Conservation (phyloP, 2,329 filamentous ascomycete species). For the Pseudocercospora ulei region DNA sequence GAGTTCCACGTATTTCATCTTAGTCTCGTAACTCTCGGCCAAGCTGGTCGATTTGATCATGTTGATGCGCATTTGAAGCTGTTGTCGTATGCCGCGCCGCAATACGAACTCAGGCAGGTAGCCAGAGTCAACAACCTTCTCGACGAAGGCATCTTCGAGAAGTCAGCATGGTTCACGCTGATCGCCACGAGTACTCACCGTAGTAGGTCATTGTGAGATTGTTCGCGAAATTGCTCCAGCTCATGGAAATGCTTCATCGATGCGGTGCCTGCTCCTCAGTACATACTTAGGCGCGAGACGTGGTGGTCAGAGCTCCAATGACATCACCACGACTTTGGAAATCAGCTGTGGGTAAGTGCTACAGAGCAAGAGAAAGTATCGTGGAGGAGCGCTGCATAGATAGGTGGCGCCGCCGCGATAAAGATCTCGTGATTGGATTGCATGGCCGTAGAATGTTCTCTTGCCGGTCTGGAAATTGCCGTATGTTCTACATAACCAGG, state of each 20-base stretch:
- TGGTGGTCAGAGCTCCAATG: not conserved
- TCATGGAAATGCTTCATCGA: not conserved
- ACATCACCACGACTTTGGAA: constrained; percentile 1
- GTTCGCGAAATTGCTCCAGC: constrained; percentile 2
- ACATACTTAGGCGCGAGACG: no score
- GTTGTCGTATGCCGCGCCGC: constrained; percentile 55
- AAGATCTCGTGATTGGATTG: no score
- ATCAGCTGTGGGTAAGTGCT: not conserved
- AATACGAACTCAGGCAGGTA: constrained; percentile 55
- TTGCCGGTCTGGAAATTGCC: not conserved
- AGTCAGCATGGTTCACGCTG: constrained; percentile 8
- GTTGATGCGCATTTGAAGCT: constrained; percentile 52
- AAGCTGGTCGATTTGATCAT: constrained; percentile 49
- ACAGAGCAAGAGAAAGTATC: not conserved
- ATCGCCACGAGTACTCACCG: constrained; percentile 13
- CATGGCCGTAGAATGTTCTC: not conserved
- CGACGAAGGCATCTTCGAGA: constrained; percentile 35
- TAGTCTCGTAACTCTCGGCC: constrained; percentile 47
- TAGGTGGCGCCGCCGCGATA: no score
- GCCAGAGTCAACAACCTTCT: constrained; percentile 55
- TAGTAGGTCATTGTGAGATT: constrained; percentile 15
- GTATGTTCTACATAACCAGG: not conserved
- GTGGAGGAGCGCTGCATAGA: no score
- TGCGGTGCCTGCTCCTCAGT: not conserved
- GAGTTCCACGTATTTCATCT: constrained; percentile 54